phyloP scores from a whole-genome alignment of 2,329 filamentous ascomycete genomes.

The Thermothelomyces thermophilus region DNA sequence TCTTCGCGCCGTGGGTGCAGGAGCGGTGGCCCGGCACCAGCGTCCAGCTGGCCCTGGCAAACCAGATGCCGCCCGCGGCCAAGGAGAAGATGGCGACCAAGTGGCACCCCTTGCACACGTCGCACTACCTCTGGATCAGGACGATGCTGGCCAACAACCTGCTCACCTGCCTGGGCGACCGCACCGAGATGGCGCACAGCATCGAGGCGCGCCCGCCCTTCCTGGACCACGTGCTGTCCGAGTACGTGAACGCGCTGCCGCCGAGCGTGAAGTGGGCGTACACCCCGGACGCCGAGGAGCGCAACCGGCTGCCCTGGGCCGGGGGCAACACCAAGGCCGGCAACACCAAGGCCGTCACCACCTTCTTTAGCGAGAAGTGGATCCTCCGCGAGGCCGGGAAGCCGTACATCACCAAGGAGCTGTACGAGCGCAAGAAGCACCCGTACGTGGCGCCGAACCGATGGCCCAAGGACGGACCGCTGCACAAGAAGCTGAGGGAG shows the following conservation, averaged over 20 bases:
- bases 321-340: too few species aligned
- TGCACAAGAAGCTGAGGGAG: slow-evolving; percentile 32
- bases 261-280: slow-evolving; percentile 28
- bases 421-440: slow-evolving; percentile 37
- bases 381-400: slow-evolving; percentile 44
- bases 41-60: slow-evolving; percentile 4
- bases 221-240: slow-evolving; percentile 30
- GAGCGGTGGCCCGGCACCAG: slow-evolving; percentile 4
- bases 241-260: slow-evolving; percentile 29
- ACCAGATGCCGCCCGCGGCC: slow-evolving; percentile 17
- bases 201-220: slow-evolving; percentile 33
- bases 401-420: slow-evolving; percentile 45
- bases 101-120: slow-evolving; percentile 30
- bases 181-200: slow-evolving; percentile 33
- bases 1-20: slow-evolving; percentile 16
- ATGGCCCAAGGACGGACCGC: slow-evolving; percentile 36
- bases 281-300: slow-evolving; percentile 1
- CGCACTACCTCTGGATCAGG: slow-evolving; percentile 27
- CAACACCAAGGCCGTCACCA: not conserved
- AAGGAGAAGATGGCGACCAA: slow-evolving; percentile 20
- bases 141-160: slow-evolving; percentile 26
- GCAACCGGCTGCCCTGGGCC: slow-evolving; percentile 5
- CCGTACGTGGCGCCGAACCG: slow-evolving; percentile 41
- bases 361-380: slow-evolving; percentile 40
- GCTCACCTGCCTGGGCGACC: slow-evolving; percentile 30